phyloP scores from a whole-genome alignment of 1,139 yeast genomes.

The Geotrichum fermentans region DNA sequence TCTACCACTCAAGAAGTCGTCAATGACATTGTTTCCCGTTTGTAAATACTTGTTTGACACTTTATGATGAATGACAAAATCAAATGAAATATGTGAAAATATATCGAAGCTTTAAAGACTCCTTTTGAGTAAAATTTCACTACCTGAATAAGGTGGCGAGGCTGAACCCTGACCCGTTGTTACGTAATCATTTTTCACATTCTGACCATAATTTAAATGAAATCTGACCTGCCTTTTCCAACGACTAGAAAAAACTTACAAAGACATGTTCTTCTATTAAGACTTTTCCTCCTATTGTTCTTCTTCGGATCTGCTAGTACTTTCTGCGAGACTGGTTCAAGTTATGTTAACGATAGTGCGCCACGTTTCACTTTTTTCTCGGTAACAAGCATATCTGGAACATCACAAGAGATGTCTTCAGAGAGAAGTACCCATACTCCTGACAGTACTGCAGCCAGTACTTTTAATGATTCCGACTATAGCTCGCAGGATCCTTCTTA shows the following conservation, averaged over 20 bases:
- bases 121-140: not conserved
- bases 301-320: too few relatives aligned
- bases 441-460: not conserved
- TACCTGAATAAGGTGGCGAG: conserved; percentile 5
- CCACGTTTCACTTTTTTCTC: too few relatives aligned
- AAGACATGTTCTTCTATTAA: too few relatives aligned
- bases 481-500: not conserved
- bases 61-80: not conserved
- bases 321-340: too few relatives aligned
- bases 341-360: too few relatives aligned
- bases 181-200: not conserved
- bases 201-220: not conserved
- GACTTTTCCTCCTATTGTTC: too few relatives aligned
- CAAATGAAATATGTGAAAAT: not conserved
- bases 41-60: conserved; percentile 32
- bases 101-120: not conserved
- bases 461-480: not conserved
- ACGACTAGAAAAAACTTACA: too few relatives aligned
- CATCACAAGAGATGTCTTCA: too few relatives aligned
- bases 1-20: conserved; percentile 82
- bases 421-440: too few relatives aligned
- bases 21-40: conserved; percentile 65
- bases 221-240: too few relatives aligned
- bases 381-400: too few relatives aligned
- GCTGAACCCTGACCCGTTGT: conserved; percentile 4